Conservation (phyloP, 2,329 filamentous ascomycete species). For the Chaetomiaceae sp. region DNA sequence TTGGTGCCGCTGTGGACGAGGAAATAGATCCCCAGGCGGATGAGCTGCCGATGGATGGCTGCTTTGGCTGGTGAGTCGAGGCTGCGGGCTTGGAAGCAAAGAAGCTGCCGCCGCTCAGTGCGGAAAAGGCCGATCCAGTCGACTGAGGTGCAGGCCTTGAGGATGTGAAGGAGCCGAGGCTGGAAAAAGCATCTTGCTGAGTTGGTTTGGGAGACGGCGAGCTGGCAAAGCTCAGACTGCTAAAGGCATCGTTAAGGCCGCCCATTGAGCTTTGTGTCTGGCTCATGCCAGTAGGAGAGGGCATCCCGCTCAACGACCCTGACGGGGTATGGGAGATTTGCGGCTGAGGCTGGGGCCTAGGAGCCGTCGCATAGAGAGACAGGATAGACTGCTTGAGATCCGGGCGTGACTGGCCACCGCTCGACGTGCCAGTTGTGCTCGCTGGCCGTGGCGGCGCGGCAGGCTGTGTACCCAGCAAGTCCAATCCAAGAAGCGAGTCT, state of each 20-base stretch:
- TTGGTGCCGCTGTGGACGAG: conserved; percentile 38
- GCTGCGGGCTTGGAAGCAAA: conserved; percentile 68
- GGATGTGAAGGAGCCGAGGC: conserved; percentile 29
- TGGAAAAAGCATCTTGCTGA: conserved; percentile 36
- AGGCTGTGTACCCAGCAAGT: conserved; percentile 77
- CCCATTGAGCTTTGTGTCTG: conserved; percentile 49
- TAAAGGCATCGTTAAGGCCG: conserved; percentile 78
- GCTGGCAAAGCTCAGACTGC: conserved; percentile 44
- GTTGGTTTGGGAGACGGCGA: conserved; percentile 39
- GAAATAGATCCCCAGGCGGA: conserved; percentile 61
- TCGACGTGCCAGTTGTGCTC: conserved; percentile 66
- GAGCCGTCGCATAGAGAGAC: conserved; percentile 83
- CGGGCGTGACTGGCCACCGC: conserved; percentile 68
- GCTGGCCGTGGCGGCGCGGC: conserved; percentile 73
- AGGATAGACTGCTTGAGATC: conserved; percentile 97
- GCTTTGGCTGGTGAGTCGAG: conserved; percentile 44
- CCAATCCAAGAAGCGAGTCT: conserved; percentile 86
- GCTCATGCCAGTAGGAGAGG: conserved; percentile 47
- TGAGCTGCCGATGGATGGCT: conserved; percentile 53
- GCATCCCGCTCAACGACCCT: conserved; percentile 64
- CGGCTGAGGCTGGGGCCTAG: conserved; percentile 63
- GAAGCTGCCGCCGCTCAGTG: conserved; percentile 70
- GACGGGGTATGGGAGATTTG: conserved; percentile 53
- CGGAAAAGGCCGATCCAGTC: conserved; percentile 42
- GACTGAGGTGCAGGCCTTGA: conserved; percentile 33